Conservation (phyloP, 495 filamentous ascomycete genomes). For the Podospora conica region DNA sequence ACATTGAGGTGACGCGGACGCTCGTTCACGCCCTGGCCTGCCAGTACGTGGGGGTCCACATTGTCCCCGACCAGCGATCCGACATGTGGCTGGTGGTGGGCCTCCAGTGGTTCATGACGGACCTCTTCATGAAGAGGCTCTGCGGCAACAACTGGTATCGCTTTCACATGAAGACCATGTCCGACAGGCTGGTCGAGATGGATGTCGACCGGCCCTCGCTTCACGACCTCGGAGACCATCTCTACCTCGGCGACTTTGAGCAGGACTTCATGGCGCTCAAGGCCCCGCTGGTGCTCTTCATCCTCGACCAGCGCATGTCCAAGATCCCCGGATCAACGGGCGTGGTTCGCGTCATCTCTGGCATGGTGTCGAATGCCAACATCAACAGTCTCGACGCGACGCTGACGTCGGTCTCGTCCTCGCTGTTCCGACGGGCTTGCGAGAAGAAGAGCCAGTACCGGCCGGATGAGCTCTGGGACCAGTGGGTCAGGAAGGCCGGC, state of each 20-base stretch:
- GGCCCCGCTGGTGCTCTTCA: conserved; percentile 84
- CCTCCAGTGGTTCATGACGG: conserved; percentile 87
- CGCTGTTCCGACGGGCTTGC: conserved; percentile 69
- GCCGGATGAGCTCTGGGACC: conserved; percentile 80
- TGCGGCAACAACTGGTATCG: conserved; percentile 92
- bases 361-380: conserved; percentile 73
- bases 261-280: conserved; percentile 88
- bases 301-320: conserved; percentile 80
- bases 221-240: conserved; percentile 66
- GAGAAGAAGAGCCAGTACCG: conserved; percentile 83
- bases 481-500: conserved; percentile 85
- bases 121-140: conserved; percentile 78
- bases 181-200: conserved; percentile 72
- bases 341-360: conserved; percentile 74
- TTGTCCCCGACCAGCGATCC: conserved; percentile 69
- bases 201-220: conserved; percentile 81
- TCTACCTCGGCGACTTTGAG: conserved; percentile 75
- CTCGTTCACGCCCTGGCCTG: conserved; percentile 80
- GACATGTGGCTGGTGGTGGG: conserved; percentile 92
- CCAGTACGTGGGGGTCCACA: conserved; percentile 88
- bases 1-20: conserved; percentile 68
- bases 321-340: conserved; percentile 81
- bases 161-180: conserved; percentile 79
- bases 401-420: conserved; percentile 66
- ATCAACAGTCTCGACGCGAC: conserved; percentile 63